Evolutionary conservation across 2,329 filamentous ascomycete genomes (phyloP).

Genomic region (Botrytis hyacinthi): DNA sequence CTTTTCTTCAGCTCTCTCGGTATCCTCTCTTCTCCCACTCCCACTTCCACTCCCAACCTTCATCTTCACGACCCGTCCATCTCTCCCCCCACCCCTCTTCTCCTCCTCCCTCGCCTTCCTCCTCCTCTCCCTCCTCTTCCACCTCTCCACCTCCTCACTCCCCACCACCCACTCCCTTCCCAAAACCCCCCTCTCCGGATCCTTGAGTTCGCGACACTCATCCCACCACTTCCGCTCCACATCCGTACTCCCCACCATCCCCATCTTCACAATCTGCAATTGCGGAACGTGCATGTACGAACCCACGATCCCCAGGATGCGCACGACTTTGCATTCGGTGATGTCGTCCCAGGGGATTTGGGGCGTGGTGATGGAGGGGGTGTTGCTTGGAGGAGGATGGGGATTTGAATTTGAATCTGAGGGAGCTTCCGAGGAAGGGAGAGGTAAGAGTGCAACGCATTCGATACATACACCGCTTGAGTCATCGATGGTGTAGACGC

Average conservation of each 20-base stretch:
- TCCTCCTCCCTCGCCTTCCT: slow-evolving; percentile 32
- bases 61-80: neutral
- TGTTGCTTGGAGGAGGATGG: neutral
- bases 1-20: neutral
- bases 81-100: neutral
- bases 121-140: slow-evolving; percentile 22
- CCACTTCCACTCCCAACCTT: neutral
- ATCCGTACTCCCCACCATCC: slow-evolving; percentile 50
- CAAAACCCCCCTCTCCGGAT: slow-evolving; percentile 44
- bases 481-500: slow-evolving; percentile 61
- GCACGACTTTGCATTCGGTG: slow-evolving; percentile 54
- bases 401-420: too few species aligned
- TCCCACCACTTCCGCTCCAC: slow-evolving; percentile 60
- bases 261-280: slow-evolving; percentile 52
- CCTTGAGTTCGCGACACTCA: slow-evolving; percentile 50
- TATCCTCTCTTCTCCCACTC: neutral
- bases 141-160: slow-evolving; percentile 40
- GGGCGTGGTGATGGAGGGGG: slow-evolving; percentile 49
- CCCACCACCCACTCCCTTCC: slow-evolving; percentile 54
- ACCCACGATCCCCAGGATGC: slow-evolving; percentile 54
- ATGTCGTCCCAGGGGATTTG: slow-evolving; percentile 38
- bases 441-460: slow-evolving; percentile 32
- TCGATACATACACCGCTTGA: slow-evolving; percentile 61
- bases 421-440: neutral
- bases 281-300: slow-evolving; percentile 51